A percentile compares a stretch with the other conserved stretches of the same genome.
These are phyloP conservation scores for Starmerella khaoyaiensis DNA, from an alignment of 805 yeast species.

Conservation along the genomic window DNA sequence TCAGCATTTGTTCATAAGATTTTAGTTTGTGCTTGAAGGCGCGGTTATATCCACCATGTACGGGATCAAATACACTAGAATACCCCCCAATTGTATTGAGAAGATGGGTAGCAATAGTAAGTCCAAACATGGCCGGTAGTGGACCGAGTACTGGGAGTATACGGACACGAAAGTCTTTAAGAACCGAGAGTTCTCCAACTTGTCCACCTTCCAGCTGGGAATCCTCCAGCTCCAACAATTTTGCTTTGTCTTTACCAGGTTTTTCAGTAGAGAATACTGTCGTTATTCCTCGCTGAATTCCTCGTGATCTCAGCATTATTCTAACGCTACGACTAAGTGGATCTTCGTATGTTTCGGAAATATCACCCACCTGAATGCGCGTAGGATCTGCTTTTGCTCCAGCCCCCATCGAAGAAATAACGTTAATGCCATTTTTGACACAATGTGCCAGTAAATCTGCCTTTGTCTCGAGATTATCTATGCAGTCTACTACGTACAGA, in stretches of 20 bases:
- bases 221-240: slow-evolving; percentile 70
- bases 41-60: slow-evolving; percentile 53
- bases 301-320: slow-evolving; percentile 65
- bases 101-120: slow-evolving; percentile 74
- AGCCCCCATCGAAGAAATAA: slow-evolving; percentile 91
- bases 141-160: slow-evolving; percentile 93
- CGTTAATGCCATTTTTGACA: slow-evolving; percentile 44
- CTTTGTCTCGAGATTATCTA: slow-evolving; percentile 94
- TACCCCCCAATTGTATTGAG: slow-evolving; percentile 73
- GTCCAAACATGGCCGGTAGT: slow-evolving; percentile 92
- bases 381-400: slow-evolving; percentile 95
- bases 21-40: slow-evolving; percentile 83
- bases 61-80: slow-evolving; percentile 36
- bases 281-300: slow-evolving; percentile 63
- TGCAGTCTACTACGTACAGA: slow-evolving; percentile 80
- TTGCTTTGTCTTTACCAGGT: slow-evolving; percentile 91
- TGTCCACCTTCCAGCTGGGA: slow-evolving; percentile 67
- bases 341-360: slow-evolving; percentile 84
- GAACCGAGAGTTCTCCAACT: slow-evolving; percentile 75
- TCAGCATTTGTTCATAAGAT: slow-evolving; percentile 69
- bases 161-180: slow-evolving; percentile 82
- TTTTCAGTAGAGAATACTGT: slow-evolving; percentile 90
- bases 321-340: slow-evolving; percentile 81
- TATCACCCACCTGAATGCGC: slow-evolving; percentile 76
- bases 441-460: slow-evolving; percentile 76